phyloP scores from a whole-genome alignment of 345 rosid species.

The Populus deltoides region DNA sequence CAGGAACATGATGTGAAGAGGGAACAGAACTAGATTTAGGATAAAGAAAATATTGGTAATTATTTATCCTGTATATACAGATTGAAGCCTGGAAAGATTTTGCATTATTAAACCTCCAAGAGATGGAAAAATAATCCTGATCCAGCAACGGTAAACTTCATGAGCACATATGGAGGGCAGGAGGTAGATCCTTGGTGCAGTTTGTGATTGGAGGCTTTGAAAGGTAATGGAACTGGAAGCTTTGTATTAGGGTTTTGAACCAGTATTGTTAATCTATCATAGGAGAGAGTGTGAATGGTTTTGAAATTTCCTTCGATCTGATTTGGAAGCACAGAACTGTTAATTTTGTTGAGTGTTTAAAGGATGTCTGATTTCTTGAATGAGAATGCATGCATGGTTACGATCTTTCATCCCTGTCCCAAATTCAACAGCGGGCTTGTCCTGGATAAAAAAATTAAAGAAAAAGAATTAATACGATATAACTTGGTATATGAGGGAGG shows the following conservation, averaged over 20 bases:
- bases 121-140: not conserved
- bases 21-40: constrained; percentile 1
- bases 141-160: not conserved
- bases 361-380: not conserved
- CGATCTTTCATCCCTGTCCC: not conserved
- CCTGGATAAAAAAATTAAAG: not conserved
- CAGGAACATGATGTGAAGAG: constrained; percentile 54
- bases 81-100: constrained; percentile 2
- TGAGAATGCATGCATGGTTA: not conserved
- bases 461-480: not conserved
- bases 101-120: not conserved
- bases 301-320: not conserved
- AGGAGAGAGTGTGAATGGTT: not conserved
- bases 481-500: not conserved
- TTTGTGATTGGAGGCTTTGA: not conserved
- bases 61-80: constrained; percentile 18
- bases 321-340: not conserved
- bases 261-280: not conserved
- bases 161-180: not conserved
- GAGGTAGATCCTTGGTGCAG: not conserved
- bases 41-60: not conserved
- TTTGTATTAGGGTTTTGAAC: constrained; percentile 9
- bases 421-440: not conserved
- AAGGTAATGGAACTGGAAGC: not conserved
- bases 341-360: not conserved